A percentile compares a stretch with the other conserved stretches of the same genome.
Evolutionary conservation across 106 monocot genomes (phyloP).

Genomic region (Platanthera zijinensis): DNA sequence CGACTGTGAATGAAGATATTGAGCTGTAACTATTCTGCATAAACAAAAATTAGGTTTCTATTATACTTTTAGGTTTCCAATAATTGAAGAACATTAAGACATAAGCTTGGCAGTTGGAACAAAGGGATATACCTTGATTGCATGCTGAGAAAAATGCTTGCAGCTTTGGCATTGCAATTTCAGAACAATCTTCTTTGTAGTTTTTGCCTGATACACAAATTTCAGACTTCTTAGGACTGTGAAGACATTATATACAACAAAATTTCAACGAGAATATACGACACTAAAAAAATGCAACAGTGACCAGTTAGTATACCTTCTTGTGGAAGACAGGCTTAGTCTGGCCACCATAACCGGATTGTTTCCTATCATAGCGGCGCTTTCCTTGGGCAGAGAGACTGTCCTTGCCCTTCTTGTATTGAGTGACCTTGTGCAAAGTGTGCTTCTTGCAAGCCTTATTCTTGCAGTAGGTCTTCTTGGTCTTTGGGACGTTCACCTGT

Average conservation of each 20-base stretch:
- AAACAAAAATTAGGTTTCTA: too few species aligned
- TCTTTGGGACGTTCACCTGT: conserved; percentile 70
- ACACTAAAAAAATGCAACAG: neutral
- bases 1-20: too few species aligned
- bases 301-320: conserved; percentile 26
- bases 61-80: neutral
- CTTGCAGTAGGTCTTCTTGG: conserved; percentile 74
- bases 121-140: conserved; percentile 32
- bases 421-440: conserved; percentile 68
- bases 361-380: conserved; percentile 61
- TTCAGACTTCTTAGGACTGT: neutral
- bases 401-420: conserved; percentile 74
- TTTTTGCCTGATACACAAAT: conserved; percentile 44
- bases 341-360: conserved; percentile 72
- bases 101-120: neutral
- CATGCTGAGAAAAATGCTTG: conserved; percentile 58
- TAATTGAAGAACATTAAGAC: neutral
- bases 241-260: neutral
- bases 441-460: conserved; percentile 66
- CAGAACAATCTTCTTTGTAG: conserved; percentile 64
- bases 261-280: neutral
- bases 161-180: conserved; percentile 63
- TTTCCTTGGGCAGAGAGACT: conserved; percentile 65
- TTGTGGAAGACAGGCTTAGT: conserved; percentile 84
- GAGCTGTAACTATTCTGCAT: too few species aligned